Evolutionary conservation across 1,284 basidiomycete genomes (phyloP).

Genomic region (Rhodotorula sp.): DNA sequence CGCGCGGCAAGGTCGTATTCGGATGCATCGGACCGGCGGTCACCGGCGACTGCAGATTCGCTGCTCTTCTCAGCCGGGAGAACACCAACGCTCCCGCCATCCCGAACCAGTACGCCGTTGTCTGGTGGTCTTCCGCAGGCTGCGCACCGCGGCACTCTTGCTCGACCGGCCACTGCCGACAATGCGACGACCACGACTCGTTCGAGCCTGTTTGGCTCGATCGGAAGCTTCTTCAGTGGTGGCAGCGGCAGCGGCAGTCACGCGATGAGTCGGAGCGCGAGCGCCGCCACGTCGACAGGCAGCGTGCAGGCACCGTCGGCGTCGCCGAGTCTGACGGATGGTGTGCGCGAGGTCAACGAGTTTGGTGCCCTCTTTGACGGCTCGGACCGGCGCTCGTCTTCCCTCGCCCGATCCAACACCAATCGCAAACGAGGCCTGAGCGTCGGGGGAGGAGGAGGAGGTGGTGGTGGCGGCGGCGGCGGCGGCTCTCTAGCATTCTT

Average conservation of each 20-base stretch:
- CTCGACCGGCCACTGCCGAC: not conserved
- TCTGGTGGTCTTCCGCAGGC: not conserved
- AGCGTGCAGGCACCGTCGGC: constrained; percentile 2
- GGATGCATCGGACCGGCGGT: constrained; percentile 25
- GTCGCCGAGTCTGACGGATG: not conserved
- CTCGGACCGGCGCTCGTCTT: not conserved
- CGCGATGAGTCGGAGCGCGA: not conserved
- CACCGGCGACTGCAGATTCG: not conserved
- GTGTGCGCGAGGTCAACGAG: constrained; percentile 23
- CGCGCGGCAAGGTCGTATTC: constrained; percentile 19
- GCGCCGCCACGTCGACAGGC: constrained; percentile 10
- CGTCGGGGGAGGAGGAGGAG: constrained; percentile 19
- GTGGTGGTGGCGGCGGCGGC: too few species aligned
- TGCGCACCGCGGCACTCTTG: not conserved
- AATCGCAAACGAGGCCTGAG: constrained; percentile 33
- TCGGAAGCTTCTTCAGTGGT: constrained; percentile 21
- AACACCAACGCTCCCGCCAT: not conserved
- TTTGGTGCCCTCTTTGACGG: constrained; percentile 37
- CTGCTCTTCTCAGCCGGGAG: not conserved
- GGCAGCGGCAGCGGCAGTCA: not conserved
- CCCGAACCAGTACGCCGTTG: not conserved
- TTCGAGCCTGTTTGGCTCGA: constrained; percentile 18
- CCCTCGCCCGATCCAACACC: constrained; percentile 9
- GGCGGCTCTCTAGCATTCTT: constrained; percentile 15
- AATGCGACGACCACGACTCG: not conserved